Conservation (phyloP, 495 filamentous ascomycete genomes). For the Podospora tetraspora region DNA sequence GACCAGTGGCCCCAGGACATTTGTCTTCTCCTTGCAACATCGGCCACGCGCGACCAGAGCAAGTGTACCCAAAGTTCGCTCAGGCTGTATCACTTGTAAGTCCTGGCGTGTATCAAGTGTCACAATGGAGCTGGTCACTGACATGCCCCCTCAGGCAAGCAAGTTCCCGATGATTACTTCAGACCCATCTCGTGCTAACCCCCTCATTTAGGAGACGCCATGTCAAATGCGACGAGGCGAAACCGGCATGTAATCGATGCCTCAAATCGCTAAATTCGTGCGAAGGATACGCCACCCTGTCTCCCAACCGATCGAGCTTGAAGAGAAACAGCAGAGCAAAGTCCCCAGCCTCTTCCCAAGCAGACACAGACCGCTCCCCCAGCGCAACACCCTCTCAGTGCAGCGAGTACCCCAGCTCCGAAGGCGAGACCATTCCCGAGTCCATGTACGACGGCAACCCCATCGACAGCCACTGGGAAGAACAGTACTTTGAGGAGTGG, state of each 20-base stretch:
- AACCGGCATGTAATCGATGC: constrained; percentile 37
- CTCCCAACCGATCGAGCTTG: neutral
- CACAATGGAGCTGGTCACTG: neutral
- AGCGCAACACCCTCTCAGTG: neutral
- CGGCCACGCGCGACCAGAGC: constrained; percentile 25
- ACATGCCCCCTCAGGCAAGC: constrained; percentile 21
- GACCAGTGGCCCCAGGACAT: constrained; percentile 12
- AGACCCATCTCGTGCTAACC: neutral
- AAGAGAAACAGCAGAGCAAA: constrained; percentile 5
- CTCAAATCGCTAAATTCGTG: constrained; percentile 27
- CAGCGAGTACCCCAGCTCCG: neutral
- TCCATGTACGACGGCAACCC: neutral
- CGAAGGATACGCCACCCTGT: constrained; percentile 21
- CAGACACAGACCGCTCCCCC: neutral
- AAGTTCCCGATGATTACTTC: constrained; percentile 2
- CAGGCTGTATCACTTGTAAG: constrained; percentile 48
- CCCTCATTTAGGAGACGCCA: constrained; percentile 33
- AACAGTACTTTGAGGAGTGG: constrained; percentile 21
- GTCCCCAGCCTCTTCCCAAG: constrained; percentile 4
- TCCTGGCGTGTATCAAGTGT: constrained; percentile 7
- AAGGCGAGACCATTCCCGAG: neutral
- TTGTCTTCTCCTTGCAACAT: constrained; percentile 25
- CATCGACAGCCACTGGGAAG: constrained; percentile 15
- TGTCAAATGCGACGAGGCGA: constrained; percentile 55
- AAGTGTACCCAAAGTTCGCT: constrained; percentile 36